A percentile compares a stretch with the other conserved stretches of the same genome.
Evolutionary conservation across 2,329 filamentous ascomycete genomes (phyloP).

Genomic region (Botrytis galanthina): DNA sequence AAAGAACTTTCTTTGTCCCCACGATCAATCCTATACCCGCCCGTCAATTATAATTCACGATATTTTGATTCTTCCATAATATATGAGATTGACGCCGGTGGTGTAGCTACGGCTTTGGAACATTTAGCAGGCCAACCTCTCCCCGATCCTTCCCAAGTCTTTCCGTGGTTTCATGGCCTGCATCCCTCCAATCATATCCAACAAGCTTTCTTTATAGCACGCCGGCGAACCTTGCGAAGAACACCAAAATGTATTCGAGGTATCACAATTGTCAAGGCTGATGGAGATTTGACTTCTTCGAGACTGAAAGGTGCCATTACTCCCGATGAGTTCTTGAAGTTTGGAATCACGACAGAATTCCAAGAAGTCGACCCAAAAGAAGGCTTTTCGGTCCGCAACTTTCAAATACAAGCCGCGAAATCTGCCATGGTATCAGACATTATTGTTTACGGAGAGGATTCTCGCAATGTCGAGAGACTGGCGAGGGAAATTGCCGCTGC

Average conservation of each 20-base stretch:
- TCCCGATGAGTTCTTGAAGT: constrained; percentile 68
- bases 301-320: constrained; percentile 85
- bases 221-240: constrained; percentile 67
- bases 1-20: constrained; percentile 54
- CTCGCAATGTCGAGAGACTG: constrained; percentile 59
- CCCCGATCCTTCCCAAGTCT: constrained; percentile 81
- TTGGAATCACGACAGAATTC: constrained; percentile 52
- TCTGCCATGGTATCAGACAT: constrained; percentile 86
- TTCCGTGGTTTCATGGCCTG: constrained; percentile 93
- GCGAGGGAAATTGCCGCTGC: constrained; percentile 69
- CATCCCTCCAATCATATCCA: constrained; percentile 88
- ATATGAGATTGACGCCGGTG: constrained; percentile 69
- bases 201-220: constrained; percentile 80
- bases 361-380: constrained; percentile 81
- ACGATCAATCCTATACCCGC: constrained; percentile 72
- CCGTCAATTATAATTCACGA: constrained; percentile 57
- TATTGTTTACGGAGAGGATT: constrained; percentile 81
- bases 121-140: constrained; percentile 75
- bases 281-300: constrained; percentile 69
- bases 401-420: constrained; percentile 93
- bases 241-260: constrained; percentile 75
- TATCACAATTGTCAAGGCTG: constrained; percentile 84
- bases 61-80: constrained; percentile 56
- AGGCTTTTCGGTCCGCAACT: constrained; percentile 94
- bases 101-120: constrained; percentile 71